Evolutionary conservation across 371 early-diverging fungal genomes (phyloP).

Genomic region (Amoeboaphelidium protococcarum): DNA sequence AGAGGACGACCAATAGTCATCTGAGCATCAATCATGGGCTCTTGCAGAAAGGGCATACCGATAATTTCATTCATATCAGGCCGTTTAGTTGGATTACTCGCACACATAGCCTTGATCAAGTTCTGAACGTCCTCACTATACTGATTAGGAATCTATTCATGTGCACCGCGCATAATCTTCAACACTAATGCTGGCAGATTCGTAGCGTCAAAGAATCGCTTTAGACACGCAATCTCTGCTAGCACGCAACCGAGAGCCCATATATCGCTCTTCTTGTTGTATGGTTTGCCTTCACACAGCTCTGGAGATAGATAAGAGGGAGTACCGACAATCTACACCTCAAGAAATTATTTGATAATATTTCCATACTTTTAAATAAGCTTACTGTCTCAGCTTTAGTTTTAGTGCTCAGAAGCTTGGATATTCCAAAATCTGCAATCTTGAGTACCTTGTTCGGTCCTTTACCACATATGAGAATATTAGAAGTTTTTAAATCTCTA

Average conservation of each 20-base stretch:
- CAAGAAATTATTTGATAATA: background rate
- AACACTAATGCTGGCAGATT: constrained; percentile 3
- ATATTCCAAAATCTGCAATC: constrained; percentile 8
- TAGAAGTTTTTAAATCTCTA: constrained; percentile 6
- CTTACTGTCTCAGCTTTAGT: constrained; percentile 2
- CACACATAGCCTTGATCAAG: constrained; percentile 1
- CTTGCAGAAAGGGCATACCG: constrained; percentile 4
- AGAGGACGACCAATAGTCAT: constrained; percentile 1
- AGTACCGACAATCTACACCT: constrained; percentile 5
- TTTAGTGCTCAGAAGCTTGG: constrained; percentile 4
- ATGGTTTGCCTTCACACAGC: constrained; percentile 6
- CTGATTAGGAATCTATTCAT: constrained; percentile 1
- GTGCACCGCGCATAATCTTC: constrained; percentile 2
- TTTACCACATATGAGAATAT: constrained; percentile 1
- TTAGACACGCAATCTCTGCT: constrained; percentile 1
- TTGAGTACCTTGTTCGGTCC: constrained; percentile 3
- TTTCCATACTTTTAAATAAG: background rate
- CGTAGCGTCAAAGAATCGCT: constrained; percentile 4
- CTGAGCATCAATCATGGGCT: constrained; percentile 2
- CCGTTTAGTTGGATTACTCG: constrained; percentile 2
- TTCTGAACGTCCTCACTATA: background rate
- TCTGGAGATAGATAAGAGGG: constrained; percentile 8
- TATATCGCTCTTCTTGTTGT: constrained; percentile 6
- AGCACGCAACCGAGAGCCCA: constrained; percentile 8
- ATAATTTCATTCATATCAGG: constrained; percentile 4